Evolutionary conservation across 2,329 filamentous ascomycete genomes (phyloP).

Genomic region (Pseudogymnoascus sp.): DNA sequence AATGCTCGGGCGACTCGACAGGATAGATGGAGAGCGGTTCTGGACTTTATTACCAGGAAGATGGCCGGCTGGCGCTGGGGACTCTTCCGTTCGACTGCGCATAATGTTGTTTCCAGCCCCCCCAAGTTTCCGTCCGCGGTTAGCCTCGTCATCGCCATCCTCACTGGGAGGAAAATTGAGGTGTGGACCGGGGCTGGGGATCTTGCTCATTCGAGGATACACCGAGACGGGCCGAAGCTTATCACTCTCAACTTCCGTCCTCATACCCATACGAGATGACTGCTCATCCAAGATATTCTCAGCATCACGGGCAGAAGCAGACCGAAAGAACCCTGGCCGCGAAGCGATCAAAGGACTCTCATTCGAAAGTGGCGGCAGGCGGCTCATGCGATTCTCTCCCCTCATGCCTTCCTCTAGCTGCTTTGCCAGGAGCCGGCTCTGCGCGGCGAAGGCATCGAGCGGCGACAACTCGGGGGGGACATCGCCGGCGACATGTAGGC

Average conservation of each 20-base stretch:
- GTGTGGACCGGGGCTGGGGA: slow-evolving; percentile 25
- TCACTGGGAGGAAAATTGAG: neutral
- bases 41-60: slow-evolving; percentile 13
- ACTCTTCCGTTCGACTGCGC: slow-evolving; percentile 43
- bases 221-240: slow-evolving; percentile 59
- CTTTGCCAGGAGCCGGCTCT: slow-evolving; percentile 78
- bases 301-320: slow-evolving; percentile 55
- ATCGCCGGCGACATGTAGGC: slow-evolving; percentile 69
- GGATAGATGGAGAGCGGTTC: slow-evolving; percentile 15
- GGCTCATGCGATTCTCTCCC: slow-evolving; percentile 71
- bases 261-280: slow-evolving; percentile 40
- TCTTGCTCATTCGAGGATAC: slow-evolving; percentile 64
- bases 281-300: slow-evolving; percentile 33
- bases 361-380: slow-evolving; percentile 73
- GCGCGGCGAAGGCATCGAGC: slow-evolving; percentile 87
- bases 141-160: neutral
- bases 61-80: slow-evolving; percentile 43
- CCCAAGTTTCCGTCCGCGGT: neutral
- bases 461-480: slow-evolving; percentile 86
- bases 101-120: neutral
- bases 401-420: slow-evolving; percentile 74
- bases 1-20: slow-evolving; percentile 20
- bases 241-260: slow-evolving; percentile 45
- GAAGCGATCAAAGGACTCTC: slow-evolving; percentile 73
- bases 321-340: slow-evolving; percentile 74